Conservation (phyloP, 805 yeast genomes). For the Wickerhamomyces queroliae region DNA sequence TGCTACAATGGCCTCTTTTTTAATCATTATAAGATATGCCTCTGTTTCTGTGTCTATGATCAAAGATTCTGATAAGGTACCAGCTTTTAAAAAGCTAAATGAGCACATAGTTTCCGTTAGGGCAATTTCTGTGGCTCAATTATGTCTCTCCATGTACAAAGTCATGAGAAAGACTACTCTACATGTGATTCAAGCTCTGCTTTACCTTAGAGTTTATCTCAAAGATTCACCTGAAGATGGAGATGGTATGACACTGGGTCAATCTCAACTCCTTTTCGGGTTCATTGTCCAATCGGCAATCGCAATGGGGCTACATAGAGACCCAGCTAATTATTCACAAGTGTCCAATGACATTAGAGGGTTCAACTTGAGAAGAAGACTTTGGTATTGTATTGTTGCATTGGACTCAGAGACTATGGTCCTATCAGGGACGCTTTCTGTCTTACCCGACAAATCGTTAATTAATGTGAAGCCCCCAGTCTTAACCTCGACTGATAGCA, state of each 20-base stretch:
- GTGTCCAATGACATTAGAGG: conserved; percentile 3
- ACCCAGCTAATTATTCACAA: conserved; percentile 28
- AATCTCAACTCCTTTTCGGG: conserved; percentile 30
- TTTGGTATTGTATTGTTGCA: conserved; percentile 13
- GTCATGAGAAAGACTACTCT: conserved; percentile 29
- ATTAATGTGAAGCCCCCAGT: conserved; percentile 13
- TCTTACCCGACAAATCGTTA: conserved; percentile 4
- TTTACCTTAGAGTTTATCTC: conserved; percentile 33
- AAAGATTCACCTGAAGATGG: conserved; percentile 41
- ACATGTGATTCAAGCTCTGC: conserved; percentile 34
- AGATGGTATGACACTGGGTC: conserved; percentile 34
- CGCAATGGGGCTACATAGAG: conserved; percentile 40
- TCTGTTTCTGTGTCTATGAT: conserved; percentile 27
- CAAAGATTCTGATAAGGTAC: conserved; percentile 12
- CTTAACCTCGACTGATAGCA: conserved; percentile 5
- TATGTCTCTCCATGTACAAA: conserved; percentile 36
- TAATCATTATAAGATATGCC: conserved; percentile 34
- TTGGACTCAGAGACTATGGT: conserved; percentile 9
- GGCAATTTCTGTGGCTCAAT: conserved; percentile 30
- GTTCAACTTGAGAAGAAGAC: conserved; percentile 12
- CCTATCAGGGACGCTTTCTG: conserved; percentile 10
- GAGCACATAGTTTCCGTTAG: conserved; percentile 32
- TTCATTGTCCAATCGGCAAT: conserved; percentile 37
- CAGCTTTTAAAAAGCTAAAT: conserved; percentile 17
- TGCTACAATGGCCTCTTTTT: conserved; percentile 32